phyloP scores from a whole-genome alignment of 2,329 filamentous ascomycete genomes.

The Neonectria hederae region DNA sequence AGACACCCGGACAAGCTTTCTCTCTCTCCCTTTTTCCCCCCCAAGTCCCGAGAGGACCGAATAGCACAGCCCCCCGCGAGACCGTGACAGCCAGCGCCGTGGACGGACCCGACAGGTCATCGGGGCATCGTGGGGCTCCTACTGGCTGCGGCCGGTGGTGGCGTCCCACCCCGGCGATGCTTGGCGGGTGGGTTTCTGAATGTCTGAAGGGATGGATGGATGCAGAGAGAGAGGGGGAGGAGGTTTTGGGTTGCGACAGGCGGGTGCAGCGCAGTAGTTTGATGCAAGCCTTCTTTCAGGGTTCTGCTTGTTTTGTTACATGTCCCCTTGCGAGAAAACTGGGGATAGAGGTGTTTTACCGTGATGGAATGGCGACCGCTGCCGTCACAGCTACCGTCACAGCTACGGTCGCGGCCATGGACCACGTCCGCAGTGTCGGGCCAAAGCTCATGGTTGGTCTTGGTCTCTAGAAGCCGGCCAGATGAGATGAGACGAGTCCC shows the following conservation, averaged over 20 bases:
- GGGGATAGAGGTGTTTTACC: not conserved
- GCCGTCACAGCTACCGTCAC: not conserved
- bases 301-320: not conserved
- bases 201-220: too few species aligned
- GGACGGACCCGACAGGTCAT: constrained; percentile 3
- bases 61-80: constrained; percentile 14
- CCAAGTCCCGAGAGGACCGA: not conserved
- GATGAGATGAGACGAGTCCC: constrained; percentile 3
- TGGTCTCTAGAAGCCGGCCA: not conserved
- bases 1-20: not conserved
- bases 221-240: not conserved
- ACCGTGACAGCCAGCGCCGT: not conserved
- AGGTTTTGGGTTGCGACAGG: constrained; percentile 26
- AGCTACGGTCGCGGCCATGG: constrained; percentile 1
- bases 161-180: not conserved
- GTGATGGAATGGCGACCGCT: constrained; percentile 1
- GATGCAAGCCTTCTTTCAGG: constrained; percentile 29
- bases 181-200: constrained; percentile 1
- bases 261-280: constrained; percentile 36
- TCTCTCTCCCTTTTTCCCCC: not conserved
- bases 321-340: not conserved
- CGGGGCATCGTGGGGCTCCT: constrained; percentile 5
- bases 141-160: constrained; percentile 14
- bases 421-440: not conserved
- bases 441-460: too few species aligned